These are phyloP conservation scores for Diaporthe batatas DNA, from an alignment of 2,329 filamentous ascomycete species.

Conservation along the genomic window DNA sequence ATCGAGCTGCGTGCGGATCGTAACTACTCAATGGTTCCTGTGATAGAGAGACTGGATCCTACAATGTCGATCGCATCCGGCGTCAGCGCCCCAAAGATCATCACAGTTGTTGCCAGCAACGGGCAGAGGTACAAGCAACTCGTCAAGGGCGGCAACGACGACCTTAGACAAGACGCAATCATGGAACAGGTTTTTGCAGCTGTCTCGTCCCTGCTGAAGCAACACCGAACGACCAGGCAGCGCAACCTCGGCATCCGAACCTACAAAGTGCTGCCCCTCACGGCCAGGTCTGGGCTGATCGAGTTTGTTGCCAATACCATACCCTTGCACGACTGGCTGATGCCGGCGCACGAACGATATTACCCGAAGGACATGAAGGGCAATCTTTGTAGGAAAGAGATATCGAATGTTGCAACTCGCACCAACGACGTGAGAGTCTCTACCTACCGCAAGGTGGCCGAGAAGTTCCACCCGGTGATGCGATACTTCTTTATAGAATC, in stretches of 20 bases:
- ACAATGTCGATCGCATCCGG: conserved; percentile 89
- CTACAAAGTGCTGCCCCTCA: conserved; percentile 95
- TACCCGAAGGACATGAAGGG: conserved; percentile 86
- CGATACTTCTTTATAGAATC: conserved; percentile 97
- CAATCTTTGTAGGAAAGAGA: conserved; percentile 82
- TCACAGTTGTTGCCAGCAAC: conserved; percentile 83
- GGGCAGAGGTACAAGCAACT: conserved; percentile 88
- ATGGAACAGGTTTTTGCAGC: conserved; percentile 99
- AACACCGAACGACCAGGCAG: conserved; percentile 88
- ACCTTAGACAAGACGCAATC: conserved; percentile 94
- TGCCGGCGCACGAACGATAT: conserved; percentile 90
- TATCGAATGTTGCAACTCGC: conserved; percentile 78
- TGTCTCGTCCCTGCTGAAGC: conserved; percentile 89
- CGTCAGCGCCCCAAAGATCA: conserved; percentile 92
- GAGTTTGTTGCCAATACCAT: conserved; percentile 97
- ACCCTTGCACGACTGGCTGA: conserved; percentile 90
- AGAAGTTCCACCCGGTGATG: conserved; percentile 92
- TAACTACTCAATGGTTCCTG: conserved; percentile 82
- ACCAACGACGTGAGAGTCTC: conserved; percentile 78
- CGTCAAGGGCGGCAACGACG: conserved; percentile 95
- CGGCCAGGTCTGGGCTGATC: conserved; percentile 87
- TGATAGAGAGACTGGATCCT: conserved; percentile 78
- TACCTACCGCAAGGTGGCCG: conserved; percentile 82
- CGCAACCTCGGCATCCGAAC: conserved; percentile 91
- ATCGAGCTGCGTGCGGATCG: conserved; percentile 79